These are phyloP conservation scores for Diaporthe amygdali DNA, from an alignment of 2,329 filamentous ascomycete genomes.

Conservation along the genomic window DNA sequence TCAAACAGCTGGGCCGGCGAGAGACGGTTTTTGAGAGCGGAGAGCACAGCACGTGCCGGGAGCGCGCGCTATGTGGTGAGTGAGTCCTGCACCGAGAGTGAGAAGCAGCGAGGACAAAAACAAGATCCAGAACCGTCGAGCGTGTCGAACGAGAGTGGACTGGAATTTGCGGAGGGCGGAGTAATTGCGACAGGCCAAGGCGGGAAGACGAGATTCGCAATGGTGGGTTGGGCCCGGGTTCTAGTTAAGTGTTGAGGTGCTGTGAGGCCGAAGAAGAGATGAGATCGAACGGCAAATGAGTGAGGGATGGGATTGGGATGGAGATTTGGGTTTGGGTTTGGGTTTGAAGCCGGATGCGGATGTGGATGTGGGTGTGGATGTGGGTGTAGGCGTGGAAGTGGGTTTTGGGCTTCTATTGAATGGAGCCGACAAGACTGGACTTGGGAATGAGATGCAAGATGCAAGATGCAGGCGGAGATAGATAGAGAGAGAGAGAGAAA, in stretches of 20 bases:
- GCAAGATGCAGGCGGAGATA: background rate
- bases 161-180: background rate
- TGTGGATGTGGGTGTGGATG: background rate
- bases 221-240: background rate
- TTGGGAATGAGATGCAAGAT: too few species aligned
- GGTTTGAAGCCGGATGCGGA: background rate
- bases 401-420: background rate
- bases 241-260: background rate
- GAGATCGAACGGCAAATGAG: background rate
- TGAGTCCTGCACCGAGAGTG: too few species aligned
- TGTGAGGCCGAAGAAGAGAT: background rate
- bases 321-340: background rate
- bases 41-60: too few species aligned
- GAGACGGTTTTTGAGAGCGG: too few species aligned
- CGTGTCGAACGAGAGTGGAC: background rate
- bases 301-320: background rate
- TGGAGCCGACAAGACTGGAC: background rate
- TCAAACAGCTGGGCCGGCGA: background rate
- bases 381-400: background rate
- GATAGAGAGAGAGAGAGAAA: background rate
- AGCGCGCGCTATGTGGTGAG: too few species aligned
- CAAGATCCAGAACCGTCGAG: background rate
- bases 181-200: conserved; percentile 12
- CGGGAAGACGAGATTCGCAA: background rate
- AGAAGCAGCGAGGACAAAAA: background rate